A percentile compares a stretch with the other conserved stretches of the same genome.
Conservation (phyloP, 2,329 filamentous ascomycete species). For the Penicillium thymicola region DNA sequence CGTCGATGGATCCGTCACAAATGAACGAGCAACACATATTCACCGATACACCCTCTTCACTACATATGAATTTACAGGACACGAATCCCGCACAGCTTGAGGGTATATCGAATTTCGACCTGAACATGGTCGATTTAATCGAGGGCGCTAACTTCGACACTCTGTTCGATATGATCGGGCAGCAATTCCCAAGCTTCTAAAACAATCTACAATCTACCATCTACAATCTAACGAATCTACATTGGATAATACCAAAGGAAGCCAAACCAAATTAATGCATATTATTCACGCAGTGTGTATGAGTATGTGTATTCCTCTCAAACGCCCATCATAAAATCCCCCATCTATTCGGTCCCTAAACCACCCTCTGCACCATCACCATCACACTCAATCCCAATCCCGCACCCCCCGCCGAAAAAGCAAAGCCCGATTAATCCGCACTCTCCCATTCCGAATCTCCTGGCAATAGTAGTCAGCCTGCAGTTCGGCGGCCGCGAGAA, state of each 20-base stretch:
- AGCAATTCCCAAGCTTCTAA: conserved; percentile 32
- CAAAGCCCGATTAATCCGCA: neutral
- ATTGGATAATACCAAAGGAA: neutral
- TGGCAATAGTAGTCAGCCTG: conserved; percentile 8
- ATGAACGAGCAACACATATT: neutral
- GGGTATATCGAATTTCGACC: conserved; percentile 26
- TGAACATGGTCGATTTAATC: conserved; percentile 34
- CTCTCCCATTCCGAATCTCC: conserved; percentile 5
- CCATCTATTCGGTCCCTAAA: neutral
- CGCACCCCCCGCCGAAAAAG: neutral
- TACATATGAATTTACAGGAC: conserved; percentile 10
- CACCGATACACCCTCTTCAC: neutral
- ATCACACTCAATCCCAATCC: neutral
- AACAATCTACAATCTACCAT: no score
- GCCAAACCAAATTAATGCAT: neutral
- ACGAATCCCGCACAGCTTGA: neutral
- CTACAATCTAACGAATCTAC: neutral
- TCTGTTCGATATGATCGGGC: conserved; percentile 32
- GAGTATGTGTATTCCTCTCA: neutral
- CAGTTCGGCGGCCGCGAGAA: conserved; percentile 5
- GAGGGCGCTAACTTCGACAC: conserved; percentile 33
- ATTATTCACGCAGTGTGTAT: neutral
- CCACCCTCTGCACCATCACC: neutral
- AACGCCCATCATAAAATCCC: neutral
- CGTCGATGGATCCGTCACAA: neutral